Evolutionary conservation across 2,329 filamentous ascomycete genomes (phyloP).

Genomic region (Fusarium musae): DNA sequence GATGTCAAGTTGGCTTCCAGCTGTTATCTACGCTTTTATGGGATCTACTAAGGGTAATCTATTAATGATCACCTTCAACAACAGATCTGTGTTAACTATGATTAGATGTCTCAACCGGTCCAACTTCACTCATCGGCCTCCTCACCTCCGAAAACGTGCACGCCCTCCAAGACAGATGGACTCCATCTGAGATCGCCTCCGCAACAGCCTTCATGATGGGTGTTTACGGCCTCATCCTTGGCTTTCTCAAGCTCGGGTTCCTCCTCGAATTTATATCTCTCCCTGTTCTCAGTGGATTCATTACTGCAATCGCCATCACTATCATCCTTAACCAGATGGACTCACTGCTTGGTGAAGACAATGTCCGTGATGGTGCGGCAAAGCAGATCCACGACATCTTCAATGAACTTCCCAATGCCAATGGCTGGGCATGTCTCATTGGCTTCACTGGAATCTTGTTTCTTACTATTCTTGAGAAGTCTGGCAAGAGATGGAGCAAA

Average conservation of each 20-base stretch:
- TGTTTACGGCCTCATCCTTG: slow-evolving; percentile 67
- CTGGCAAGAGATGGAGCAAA: slow-evolving; percentile 68
- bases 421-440: slow-evolving; percentile 68
- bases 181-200: slow-evolving; percentile 66
- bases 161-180: slow-evolving; percentile 62
- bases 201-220: slow-evolving; percentile 73
- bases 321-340: slow-evolving; percentile 74
- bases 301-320: slow-evolving; percentile 72
- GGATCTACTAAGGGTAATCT: slow-evolving; percentile 68
- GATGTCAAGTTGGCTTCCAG: slow-evolving; percentile 69
- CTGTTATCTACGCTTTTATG: slow-evolving; percentile 67
- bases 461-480: slow-evolving; percentile 65
- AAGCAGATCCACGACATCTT: slow-evolving; percentile 70
- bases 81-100: neutral
- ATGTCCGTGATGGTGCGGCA: slow-evolving; percentile 62
- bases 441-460: slow-evolving; percentile 68
- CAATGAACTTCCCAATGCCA: slow-evolving; percentile 64
- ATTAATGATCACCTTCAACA: neutral
- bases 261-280: slow-evolving; percentile 74
- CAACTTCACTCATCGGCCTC: slow-evolving; percentile 72
- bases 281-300: slow-evolving; percentile 72
- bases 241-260: slow-evolving; percentile 71
- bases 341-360: slow-evolving; percentile 66
- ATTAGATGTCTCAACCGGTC: slow-evolving; percentile 69
- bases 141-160: slow-evolving; percentile 70